phyloP scores from a whole-genome alignment of 345 rosid species.

The Hypericum perforatum region DNA sequence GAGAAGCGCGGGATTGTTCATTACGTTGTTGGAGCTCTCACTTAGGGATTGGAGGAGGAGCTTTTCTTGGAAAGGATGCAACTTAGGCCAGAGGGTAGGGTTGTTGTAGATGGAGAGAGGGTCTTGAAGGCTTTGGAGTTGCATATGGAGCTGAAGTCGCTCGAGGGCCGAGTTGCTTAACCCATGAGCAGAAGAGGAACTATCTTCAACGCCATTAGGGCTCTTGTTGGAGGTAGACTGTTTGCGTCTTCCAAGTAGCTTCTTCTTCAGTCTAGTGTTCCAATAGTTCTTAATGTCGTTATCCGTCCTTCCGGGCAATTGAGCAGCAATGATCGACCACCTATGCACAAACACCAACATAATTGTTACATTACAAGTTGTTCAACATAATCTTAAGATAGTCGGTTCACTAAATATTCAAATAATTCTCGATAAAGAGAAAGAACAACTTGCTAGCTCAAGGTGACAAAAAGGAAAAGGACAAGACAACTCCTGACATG shows the following conservation, averaged over 20 bases:
- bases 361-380: too few relatives aligned
- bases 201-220: constrained; percentile 17
- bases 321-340: constrained; percentile 99
- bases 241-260: constrained; percentile 71
- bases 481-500: too few relatives aligned
- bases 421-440: too few relatives aligned
- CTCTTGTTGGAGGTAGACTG: constrained; percentile 25
- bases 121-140: constrained; percentile 64
- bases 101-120: constrained; percentile 54
- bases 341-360: constrained; percentile 26
- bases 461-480: too few relatives aligned
- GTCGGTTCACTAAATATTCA: too few relatives aligned
- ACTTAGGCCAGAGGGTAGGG: constrained; percentile 67
- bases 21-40: constrained; percentile 12
- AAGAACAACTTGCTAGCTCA: too few relatives aligned
- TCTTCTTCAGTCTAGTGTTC: constrained; percentile 97
- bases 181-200: constrained; percentile 26
- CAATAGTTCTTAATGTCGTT: constrained; percentile 94
- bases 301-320: constrained; percentile 97
- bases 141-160: constrained; percentile 89
- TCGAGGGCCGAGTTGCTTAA: constrained; percentile 73
- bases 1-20: not conserved
- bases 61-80: constrained; percentile 49
- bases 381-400: too few relatives aligned
- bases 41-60: constrained; percentile 29